Conservation (phyloP, 352 stramenopile species). For the Pythium aquatile region DNA sequence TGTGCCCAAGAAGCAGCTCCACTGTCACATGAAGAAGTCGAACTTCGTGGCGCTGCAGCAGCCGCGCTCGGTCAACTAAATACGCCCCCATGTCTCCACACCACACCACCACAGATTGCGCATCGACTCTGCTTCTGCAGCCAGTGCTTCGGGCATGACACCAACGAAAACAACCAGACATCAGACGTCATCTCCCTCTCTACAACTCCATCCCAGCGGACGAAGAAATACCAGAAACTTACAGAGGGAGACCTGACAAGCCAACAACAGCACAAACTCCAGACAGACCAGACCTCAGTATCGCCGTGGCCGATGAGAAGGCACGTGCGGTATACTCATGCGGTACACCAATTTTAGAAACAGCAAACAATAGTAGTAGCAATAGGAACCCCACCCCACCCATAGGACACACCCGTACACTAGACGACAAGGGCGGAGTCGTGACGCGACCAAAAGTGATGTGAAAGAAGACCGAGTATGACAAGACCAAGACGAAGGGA, state of each 20-base stretch:
- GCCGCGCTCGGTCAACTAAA: slow-evolving; percentile 69
- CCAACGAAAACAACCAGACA: slow-evolving; percentile 12
- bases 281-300: neutral
- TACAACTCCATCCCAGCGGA: slow-evolving; percentile 20
- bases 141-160: slow-evolving; percentile 19
- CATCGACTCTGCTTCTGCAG: slow-evolving; percentile 25
- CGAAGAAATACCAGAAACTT: slow-evolving; percentile 23
- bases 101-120: slow-evolving; percentile 19
- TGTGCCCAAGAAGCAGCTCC: slow-evolving; percentile 39
- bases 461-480: slow-evolving; percentile 26
- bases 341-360: slow-evolving; percentile 4
- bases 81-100: slow-evolving; percentile 23
- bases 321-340: neutral
- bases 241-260: neutral
- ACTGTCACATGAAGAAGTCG: slow-evolving; percentile 46
- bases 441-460: slow-evolving; percentile 25
- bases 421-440: slow-evolving; percentile 28
- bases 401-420: slow-evolving; percentile 20
- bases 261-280: neutral
- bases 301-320: slow-evolving; percentile 9
- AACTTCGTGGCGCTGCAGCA: slow-evolving; percentile 57
- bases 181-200: slow-evolving; percentile 3
- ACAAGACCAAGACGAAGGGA: slow-evolving; percentile 20
- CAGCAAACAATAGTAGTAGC: slow-evolving; percentile 26
- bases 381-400: slow-evolving; percentile 12